Base-by-base conservation (phyloP, 1,284 basidiomycete genomes). In the Binderoboletus segoi region DNA sequence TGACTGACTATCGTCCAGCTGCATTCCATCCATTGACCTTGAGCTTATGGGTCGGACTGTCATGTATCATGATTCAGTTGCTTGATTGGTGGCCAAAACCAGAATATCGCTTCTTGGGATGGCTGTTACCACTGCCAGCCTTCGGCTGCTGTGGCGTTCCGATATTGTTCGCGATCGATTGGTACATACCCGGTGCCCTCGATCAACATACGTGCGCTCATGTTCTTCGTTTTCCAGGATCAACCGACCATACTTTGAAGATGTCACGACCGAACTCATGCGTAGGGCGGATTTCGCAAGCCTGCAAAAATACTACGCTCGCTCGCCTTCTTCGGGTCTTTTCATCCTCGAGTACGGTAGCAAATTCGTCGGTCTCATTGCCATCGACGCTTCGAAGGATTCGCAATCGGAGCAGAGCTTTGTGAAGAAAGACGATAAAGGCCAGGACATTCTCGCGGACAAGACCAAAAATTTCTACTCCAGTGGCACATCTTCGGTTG, bases 181-280 rank as follows among this genome's bases (percentile, higher is more conserved):
- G 89, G 89, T 90, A 26, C 32, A 18, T 24, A 24, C 49, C 26
- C n/a, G n/a, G n/a, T 48, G 37, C 24, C 41, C 38, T 57, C 49
- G 42, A 30, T 45, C 24, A 38, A 18, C 7, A 21, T 41, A 24
- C 41, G 13, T 12, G 6, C 20, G n/a, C 57, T 63, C 33, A 70
- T 32, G 54, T 26, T 41, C 12, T 32, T 33, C 30, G 4, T 53
- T 44, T n/a, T 43, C 15, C 37, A 92, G 89, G 88, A 68, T 81
- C 44, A 88, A 92, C 61, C 83, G 89, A 8, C 82, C 82, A n/a
- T 75, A 76, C 53, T 88, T 91, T 61, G 89, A 92, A 61, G 72
- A 79, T 16, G 73, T 72, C 15, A 75, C 82, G 8, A 76, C 85
- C 21, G 72, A 79, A 30, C 74, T 79, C 16, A 79, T 93, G 54